Evolutionary conservation across 768 basidiomycete genomes (phyloP), one percentile per base, ranked within the genome.

Genomic region (Auricularia auricula-judae): DNA sequence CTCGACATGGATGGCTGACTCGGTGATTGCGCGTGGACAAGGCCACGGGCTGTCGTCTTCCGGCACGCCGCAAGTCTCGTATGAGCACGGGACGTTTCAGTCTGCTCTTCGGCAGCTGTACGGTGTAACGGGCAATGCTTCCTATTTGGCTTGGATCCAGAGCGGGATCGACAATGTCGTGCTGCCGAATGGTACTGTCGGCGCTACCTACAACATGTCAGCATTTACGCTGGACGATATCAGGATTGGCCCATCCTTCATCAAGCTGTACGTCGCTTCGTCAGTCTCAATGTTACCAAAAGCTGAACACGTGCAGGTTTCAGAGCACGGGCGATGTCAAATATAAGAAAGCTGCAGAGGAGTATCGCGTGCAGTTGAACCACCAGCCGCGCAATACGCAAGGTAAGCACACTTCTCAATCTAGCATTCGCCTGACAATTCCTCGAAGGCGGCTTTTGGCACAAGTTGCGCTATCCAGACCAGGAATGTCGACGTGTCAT

Each of bases 341-440:
- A 65, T 80, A 76, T 69, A 80, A 77, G 65, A 74, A 63, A 16
- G 80, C 79, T 0, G 77, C 78, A 36, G 75, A 77, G 63, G 76
- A 67, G 23, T 79, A 74, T 70, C 73, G 76, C 8, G 61, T 62
- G 12, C 80, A 80, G 68, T 71, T 80, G 10, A 69, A 78, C 66
- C 71, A 67, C 11, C 79, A 81, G 65, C 78, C 79, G 29, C 78
- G 80, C 18, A 81, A 78, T 16, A 73, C 72, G 0, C 71, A 80
- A 68, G 79, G 80, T 7, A 78, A 79, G 65, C 80, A 80, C 67
- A 80, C 80, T 79, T 79, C 81, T 70, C 79, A 79, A 65, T 68
- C 75, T 79, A 67, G 72, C 74, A 7, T 77, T 80, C 65, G 21
- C 23, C 56, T 34, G 4, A 33, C 56, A 33, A 16, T 21, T 10